phyloP scores from a whole-genome alignment of 176 grass and related monocot species.

The Areca catechu region DNA sequence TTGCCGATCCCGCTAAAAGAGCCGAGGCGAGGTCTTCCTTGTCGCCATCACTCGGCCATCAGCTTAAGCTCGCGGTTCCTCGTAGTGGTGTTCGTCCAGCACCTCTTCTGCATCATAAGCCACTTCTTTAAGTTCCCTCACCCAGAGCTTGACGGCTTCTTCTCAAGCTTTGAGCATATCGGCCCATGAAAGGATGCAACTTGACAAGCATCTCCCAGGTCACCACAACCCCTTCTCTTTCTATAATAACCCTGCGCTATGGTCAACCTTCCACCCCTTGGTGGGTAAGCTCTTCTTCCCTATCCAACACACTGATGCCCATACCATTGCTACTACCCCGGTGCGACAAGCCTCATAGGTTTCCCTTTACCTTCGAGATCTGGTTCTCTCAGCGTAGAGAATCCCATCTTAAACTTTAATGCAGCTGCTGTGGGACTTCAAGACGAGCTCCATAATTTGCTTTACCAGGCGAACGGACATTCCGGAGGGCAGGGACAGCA shows the following conservation, averaged over 20 bases:
- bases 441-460: neutral
- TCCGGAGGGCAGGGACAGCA: neutral
- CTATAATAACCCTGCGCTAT: neutral
- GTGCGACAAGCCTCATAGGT: neutral
- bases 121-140: too few relatives aligned
- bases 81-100: too few relatives aligned
- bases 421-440: neutral
- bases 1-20: too few relatives aligned
- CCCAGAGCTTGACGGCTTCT: too few relatives aligned
- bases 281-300: too few relatives aligned
- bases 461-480: neutral
- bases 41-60: too few relatives aligned
- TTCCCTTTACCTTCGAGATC: neutral
- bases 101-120: too few relatives aligned
- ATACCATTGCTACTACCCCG: neutral
- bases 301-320: neutral
- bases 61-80: too few relatives aligned
- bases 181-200: slow-evolving; percentile 44
- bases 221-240: slow-evolving; percentile 11
- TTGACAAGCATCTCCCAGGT: slow-evolving; percentile 27
- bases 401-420: neutral
- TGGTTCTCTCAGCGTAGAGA: neutral
- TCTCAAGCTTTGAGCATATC: slow-evolving; percentile 10
- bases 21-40: too few relatives aligned
- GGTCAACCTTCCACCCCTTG: neutral